Conservation (phyloP, 2,329 filamentous ascomycete species). For the Cylindrodendrum hubeiense region DNA sequence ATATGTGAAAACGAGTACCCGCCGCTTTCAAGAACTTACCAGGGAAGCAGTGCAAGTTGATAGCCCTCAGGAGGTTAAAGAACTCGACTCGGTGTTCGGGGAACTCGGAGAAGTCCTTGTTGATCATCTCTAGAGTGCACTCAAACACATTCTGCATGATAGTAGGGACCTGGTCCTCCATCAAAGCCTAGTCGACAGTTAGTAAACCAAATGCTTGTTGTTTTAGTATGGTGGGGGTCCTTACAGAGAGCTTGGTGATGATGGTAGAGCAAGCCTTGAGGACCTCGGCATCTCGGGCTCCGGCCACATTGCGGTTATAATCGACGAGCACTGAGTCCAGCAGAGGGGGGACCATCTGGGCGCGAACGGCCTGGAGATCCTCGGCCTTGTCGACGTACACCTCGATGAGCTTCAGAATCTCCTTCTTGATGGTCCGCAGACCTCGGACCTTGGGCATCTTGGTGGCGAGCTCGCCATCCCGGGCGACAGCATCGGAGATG, state of each 20-base stretch:
- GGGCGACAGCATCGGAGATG: constrained; percentile 91
- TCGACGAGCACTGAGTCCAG: constrained; percentile 94
- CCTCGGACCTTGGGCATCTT: constrained; percentile 98
- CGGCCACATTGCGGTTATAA: constrained; percentile 96
- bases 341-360: constrained; percentile 94
- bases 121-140: constrained; percentile 99
- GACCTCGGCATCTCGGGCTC: constrained; percentile 95
- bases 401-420: constrained; percentile 98
- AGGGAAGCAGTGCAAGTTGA: constrained; percentile 98
- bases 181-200: constrained; percentile 73
- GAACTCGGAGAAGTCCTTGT: constrained; percentile 99
- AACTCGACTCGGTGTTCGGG: constrained; percentile 99
- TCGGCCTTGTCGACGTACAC: constrained; percentile 99
- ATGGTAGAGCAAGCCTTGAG: constrained; percentile 98
- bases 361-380: constrained; percentile 91
- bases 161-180: constrained; percentile 97
- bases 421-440: constrained; percentile 97
- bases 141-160: constrained; percentile 99
- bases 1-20: background rate
- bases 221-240: constrained; percentile 52
- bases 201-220: background rate
- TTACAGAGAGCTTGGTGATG: constrained; percentile 94
- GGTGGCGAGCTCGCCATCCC: constrained; percentile 91
- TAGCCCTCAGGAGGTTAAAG: constrained; percentile 95
- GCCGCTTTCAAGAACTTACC: constrained; percentile 57